These are phyloP conservation scores for Penicillium thymicola DNA, from an alignment of 2,329 filamentous ascomycete genomes.

Conservation along the genomic window DNA sequence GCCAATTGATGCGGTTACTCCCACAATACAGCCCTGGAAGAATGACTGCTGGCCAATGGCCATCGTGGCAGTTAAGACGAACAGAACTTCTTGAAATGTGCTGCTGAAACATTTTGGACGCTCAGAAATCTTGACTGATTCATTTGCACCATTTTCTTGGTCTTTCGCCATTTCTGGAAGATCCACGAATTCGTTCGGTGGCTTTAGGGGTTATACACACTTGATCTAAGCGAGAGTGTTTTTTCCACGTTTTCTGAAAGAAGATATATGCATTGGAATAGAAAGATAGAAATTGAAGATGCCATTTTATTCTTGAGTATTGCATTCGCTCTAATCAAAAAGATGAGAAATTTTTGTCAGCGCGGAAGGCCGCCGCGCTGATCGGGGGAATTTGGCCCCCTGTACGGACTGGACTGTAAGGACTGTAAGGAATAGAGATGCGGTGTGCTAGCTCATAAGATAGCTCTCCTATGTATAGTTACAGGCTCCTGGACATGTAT, in stretches of 20 bases:
- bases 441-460: background rate
- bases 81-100: slow-evolving; percentile 61
- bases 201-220: background rate
- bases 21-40: slow-evolving; percentile 57
- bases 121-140: slow-evolving; percentile 1
- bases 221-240: background rate
- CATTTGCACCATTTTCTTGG: slow-evolving; percentile 17
- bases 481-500: background rate
- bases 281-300: background rate
- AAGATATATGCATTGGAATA: background rate
- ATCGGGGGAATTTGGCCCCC: background rate
- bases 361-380: background rate
- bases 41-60: slow-evolving; percentile 63
- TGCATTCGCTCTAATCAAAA: background rate
- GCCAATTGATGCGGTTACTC: slow-evolving; percentile 61
- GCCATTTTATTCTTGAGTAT: background rate
- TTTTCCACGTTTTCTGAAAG: background rate
- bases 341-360: slow-evolving; percentile 9
- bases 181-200: background rate
- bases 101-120: slow-evolving; percentile 52
- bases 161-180: background rate
- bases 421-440: background rate
- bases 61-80: slow-evolving; percentile 65
- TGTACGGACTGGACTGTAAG: no score
- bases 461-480: no score